Evolutionary conservation across 2,329 filamentous ascomycete genomes (phyloP).

Genomic region (Talaromyces verruculosus): DNA sequence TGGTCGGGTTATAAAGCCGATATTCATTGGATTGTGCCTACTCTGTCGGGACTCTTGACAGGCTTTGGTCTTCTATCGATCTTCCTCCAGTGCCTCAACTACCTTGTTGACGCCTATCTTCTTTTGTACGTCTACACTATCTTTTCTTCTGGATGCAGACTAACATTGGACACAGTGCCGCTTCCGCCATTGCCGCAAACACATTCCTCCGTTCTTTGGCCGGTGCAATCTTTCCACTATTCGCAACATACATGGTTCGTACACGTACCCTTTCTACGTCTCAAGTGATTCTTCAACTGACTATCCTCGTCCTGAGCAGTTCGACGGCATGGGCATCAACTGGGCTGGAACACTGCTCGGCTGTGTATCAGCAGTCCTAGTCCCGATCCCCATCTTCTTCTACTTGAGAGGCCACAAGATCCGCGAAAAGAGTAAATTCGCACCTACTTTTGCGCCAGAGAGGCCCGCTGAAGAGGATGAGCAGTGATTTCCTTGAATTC

Average conservation of each 20-base stretch:
- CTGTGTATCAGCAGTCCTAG: constrained; percentile 35
- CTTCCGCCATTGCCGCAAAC: constrained; percentile 52
- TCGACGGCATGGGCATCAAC: constrained; percentile 31
- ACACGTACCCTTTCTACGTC: not conserved
- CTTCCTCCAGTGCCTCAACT: constrained; percentile 51
- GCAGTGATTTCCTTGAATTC: not conserved
- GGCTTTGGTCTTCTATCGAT: constrained; percentile 51
- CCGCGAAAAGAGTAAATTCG: constrained; percentile 38
- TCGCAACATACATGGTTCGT: constrained; percentile 34
- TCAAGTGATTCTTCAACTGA: not conserved
- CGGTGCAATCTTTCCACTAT: constrained; percentile 43
- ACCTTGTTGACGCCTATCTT: constrained; percentile 41
- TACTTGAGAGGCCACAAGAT: constrained; percentile 35
- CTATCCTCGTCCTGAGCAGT: constrained; percentile 13
- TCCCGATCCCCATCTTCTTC: constrained; percentile 42
- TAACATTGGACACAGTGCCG: constrained; percentile 39
- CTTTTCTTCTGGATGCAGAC: not conserved
- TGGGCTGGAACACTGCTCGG: constrained; percentile 42
- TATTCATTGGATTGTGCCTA: constrained; percentile 45
- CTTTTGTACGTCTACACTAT: constrained; percentile 29
- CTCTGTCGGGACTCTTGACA: constrained; percentile 44
- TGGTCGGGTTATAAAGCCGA: constrained; percentile 40
- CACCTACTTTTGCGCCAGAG: constrained; percentile 28
- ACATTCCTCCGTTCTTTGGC: constrained; percentile 49
- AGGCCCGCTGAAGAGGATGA: constrained; percentile 4